Percentiles rank a stretch among this genome's conserved stretches.
Conservation (phyloP, 2,329 filamentous ascomycete species). For the Ceratocystis diversiconidia region DNA sequence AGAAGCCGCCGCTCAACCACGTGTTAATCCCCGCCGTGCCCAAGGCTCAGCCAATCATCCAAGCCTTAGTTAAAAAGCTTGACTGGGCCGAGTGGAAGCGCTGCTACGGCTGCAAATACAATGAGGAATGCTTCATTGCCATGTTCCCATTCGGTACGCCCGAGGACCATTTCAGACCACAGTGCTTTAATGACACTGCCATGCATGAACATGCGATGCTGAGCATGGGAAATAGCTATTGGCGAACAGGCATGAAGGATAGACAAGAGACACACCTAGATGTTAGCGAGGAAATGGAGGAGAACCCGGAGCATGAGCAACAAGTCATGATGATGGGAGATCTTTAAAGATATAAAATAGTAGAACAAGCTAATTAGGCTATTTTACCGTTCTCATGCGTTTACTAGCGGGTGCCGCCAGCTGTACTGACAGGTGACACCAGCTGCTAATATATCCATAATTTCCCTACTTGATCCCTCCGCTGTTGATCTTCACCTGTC, state of each 20-base stretch:
- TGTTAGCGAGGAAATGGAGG: not conserved
- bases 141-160: constrained; percentile 47
- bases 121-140: constrained; percentile 46
- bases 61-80: constrained; percentile 33
- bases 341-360: not conserved
- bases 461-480: not conserved
- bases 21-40: constrained; percentile 11
- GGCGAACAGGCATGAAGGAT: not conserved
- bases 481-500: not conserved
- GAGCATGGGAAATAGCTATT: constrained; percentile 11
- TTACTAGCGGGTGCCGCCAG: not conserved
- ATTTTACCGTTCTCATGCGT: not conserved
- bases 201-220: not conserved
- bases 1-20: constrained; percentile 3
- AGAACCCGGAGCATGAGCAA: not conserved
- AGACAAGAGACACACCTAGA: not conserved
- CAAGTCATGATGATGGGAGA: not conserved
- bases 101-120: constrained; percentile 36
- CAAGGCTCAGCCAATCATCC: constrained; percentile 18
- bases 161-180: constrained; percentile 34
- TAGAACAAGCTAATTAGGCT: not conserved
- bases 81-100: constrained; percentile 48
- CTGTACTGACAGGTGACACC: not conserved
- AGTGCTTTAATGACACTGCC: constrained; percentile 11
- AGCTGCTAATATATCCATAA: not conserved